phyloP scores from a whole-genome alignment of 768 basidiomycete species.

The Lentinus tigrinus region DNA sequence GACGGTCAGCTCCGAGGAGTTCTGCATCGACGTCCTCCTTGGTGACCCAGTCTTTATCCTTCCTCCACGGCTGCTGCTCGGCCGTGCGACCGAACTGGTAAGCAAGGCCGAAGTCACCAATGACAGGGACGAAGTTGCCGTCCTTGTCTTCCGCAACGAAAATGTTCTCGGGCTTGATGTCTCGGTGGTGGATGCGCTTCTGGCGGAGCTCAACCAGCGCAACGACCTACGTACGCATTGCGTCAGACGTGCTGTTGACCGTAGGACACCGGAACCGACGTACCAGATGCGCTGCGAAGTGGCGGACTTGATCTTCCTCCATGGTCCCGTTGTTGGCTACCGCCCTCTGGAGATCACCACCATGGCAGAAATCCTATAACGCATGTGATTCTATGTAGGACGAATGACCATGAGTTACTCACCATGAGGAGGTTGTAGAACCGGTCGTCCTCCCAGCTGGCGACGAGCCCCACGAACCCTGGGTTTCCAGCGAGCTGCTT shows the following conservation, averaged over 20 bases:
- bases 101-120: conserved; percentile 26
- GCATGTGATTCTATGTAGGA: background rate
- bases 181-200: conserved; percentile 25
- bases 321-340: background rate
- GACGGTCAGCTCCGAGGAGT: background rate
- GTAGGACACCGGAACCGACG: background rate
- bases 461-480: conserved; percentile 1
- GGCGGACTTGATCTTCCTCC: background rate
- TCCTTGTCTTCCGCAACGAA: conserved; percentile 14
- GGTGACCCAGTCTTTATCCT: background rate
- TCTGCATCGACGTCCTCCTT: conserved; percentile 22
- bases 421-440: conserved; percentile 13
- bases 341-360: background rate
- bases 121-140: too few relatives aligned
- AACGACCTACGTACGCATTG: conserved; percentile 13
- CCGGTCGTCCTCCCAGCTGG: conserved; percentile 10
- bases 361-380: background rate
- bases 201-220: conserved; percentile 18
- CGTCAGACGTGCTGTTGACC: background rate
- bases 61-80: conserved; percentile 1
- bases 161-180: conserved; percentile 30
- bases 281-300: conserved; percentile 20
- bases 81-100: conserved; percentile 21
- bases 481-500: conserved; percentile 2
- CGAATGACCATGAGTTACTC: background rate